phyloP scores from a whole-genome alignment of 352 stramenopile species.

The Globisporangium megalacanthum region DNA sequence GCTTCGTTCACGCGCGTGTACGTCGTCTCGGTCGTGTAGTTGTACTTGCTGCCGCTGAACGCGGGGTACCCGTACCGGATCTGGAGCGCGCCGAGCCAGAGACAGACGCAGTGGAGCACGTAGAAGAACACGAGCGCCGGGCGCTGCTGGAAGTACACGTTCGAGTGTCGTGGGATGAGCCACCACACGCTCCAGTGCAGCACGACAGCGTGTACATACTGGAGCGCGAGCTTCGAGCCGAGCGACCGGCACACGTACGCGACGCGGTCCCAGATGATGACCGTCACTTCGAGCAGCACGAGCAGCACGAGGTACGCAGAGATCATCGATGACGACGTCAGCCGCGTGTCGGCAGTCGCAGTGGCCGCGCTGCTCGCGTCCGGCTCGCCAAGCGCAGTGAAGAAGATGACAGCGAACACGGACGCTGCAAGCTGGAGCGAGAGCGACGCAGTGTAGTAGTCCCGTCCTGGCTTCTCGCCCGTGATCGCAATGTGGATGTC shows the following conservation, averaged over 20 bases:
- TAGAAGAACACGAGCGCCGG: conserved; percentile 73
- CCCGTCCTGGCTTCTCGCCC: conserved; percentile 68
- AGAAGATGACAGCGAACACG: conserved; percentile 74
- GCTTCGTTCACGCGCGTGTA: conserved; percentile 53
- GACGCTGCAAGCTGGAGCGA: conserved; percentile 54
- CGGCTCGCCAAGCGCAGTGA: conserved; percentile 61
- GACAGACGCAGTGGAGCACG: conserved; percentile 68
- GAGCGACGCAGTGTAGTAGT: conserved; percentile 72
- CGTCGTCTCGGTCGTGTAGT: conserved; percentile 46
- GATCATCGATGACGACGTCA: conserved; percentile 68
- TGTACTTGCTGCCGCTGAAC: conserved; percentile 79
- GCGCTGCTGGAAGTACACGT: conserved; percentile 77
- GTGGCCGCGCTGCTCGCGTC: conserved; percentile 29
- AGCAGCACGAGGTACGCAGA: conserved; percentile 85
- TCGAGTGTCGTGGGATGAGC: conserved; percentile 66
- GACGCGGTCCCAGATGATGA: conserved; percentile 85
- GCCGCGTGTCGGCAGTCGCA: conserved; percentile 37
- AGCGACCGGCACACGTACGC: conserved; percentile 76
- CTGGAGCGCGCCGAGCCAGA: conserved; percentile 73
- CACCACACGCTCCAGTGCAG: conserved; percentile 75
- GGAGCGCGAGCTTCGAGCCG: conserved; percentile 62
- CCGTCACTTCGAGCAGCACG: conserved; percentile 70
- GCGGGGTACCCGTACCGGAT: conserved; percentile 85
- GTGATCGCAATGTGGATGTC: conserved; percentile 80
- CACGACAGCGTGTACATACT: conserved; percentile 68